Evolutionary conservation across 1,284 basidiomycete species (phyloP), one percentile per base, ranked within the genome.

Genomic region (Pseudozyma hubeiensis): DNA sequence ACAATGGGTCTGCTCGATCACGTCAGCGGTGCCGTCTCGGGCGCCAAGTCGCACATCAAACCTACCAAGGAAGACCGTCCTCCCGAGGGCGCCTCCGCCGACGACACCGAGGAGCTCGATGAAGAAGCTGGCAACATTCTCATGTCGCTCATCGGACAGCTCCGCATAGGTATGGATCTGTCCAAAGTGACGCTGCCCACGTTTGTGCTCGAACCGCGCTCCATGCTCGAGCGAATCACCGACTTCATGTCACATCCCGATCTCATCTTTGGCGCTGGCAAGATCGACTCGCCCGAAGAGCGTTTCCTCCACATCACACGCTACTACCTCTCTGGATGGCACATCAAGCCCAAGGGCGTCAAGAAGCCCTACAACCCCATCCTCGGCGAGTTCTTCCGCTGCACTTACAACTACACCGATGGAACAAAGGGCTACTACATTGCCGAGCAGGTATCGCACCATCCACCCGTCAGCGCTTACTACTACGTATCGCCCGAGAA

Each of bases 331-430:
- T 92, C 93, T n/a, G 96, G 96, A 46, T 99, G 96, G 96, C 97
- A 99, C 86, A 97, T 98, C 87, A 98, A 99, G 86, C 95, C 96
- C 43, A 97, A 94, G 86, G 96, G 96, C 70, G 97, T 99, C 73
- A 99, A 99, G 91, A 99, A 99, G 87, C 96, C 96, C 81, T 98
- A 98, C 86, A 99, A 99, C 85, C 96, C 97, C 31, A 89, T 98
- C 13, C 89, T 99, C 10, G 96, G 97, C 59, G 96, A 99, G 85
- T 96, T 97, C 87, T 99, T 97, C 88, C 90, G 96, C 53, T 98
- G 96, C 86, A 88, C 91, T 63, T 99, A 98, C 85, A 90, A 93
- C 85, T 99, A 99, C 85, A 86, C 90, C 5, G 91, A 99, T 81
- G 93, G 93, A 31, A 91, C 93, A 11, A 90, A 91, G 73, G 97